phyloP scores from a whole-genome alignment of 352 stramenopile genomes.

The Phytopythium litorale region DNA sequence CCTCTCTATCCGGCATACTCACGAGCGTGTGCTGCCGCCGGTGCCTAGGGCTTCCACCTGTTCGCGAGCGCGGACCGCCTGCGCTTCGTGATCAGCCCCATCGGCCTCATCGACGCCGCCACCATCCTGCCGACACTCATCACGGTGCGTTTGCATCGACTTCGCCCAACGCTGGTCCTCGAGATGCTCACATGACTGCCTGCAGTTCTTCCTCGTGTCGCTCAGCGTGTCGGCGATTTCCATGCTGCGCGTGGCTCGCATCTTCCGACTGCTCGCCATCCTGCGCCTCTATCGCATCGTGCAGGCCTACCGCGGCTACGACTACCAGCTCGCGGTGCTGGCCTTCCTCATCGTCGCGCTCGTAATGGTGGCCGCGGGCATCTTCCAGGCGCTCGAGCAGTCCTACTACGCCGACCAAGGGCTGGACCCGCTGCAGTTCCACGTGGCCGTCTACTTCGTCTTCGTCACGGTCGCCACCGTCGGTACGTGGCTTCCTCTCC shows the following conservation, averaged over 20 bases:
- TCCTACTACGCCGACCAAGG: constrained; percentile 39
- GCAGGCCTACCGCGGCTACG: constrained; percentile 47
- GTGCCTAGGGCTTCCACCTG: constrained; percentile 26
- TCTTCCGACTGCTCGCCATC: constrained; percentile 56
- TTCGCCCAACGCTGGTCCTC: no score
- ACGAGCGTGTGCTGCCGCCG: neutral
- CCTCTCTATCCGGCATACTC: neutral
- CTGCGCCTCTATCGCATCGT: constrained; percentile 56
- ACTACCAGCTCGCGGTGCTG: constrained; percentile 59
- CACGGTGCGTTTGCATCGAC: constrained; percentile 17
- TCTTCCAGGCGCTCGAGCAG: constrained; percentile 58
- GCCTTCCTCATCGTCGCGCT: constrained; percentile 52
- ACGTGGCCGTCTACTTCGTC: constrained; percentile 65
- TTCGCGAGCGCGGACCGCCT: constrained; percentile 34
- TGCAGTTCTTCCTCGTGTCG: constrained; percentile 31
- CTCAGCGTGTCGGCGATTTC: constrained; percentile 34
- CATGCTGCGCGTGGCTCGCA: constrained; percentile 42
- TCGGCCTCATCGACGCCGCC: constrained; percentile 52
- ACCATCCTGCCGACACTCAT: constrained; percentile 46
- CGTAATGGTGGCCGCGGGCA: constrained; percentile 51
- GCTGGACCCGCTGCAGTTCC: constrained; percentile 35
- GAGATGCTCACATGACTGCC: neutral
- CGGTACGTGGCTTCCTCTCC: constrained; percentile 4
- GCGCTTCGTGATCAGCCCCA: constrained; percentile 42
- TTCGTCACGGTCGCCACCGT: constrained; percentile 65